Evolutionary conservation across 305 asterid genomes (phyloP), one percentile per base, ranked within the genome.

Genomic region (Stenogyne calaminthoides): DNA sequence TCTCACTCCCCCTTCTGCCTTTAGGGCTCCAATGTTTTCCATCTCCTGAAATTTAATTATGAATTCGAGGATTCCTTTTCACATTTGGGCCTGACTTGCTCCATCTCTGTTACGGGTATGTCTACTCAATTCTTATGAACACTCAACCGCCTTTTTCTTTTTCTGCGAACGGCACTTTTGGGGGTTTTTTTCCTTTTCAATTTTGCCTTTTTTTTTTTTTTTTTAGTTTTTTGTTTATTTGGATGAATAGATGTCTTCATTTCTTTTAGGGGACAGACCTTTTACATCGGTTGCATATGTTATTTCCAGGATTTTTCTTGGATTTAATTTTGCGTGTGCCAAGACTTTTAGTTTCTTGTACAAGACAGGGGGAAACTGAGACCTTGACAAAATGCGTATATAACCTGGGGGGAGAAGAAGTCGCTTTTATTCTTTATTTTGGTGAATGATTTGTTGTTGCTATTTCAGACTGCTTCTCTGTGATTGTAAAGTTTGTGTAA

Each of bases 1-100:
- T 40, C 9, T 32, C 47, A 0, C 10, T 61, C 12, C 36, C n/a
- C n/a, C n/a, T n/a, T n/a, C n/a, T 7, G 6, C 20, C 42, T 52
- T 58, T 73, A 70, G 82, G 84, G 80, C 80, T 81, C 55, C 80
- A 59, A 63, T 73, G 40, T 69, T 63, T 64, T 19, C 67, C 34
- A 8, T 27, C 49, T 55, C 42, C 76, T 67, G 72, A 62, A 52
- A 55, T 75, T 79, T 72, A 67, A 2, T 71, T 72, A 42, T 63
- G 14, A 65, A n/a, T 44, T 59, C 2, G 20, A 42, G 4, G 20
- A 42, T 34, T 62, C 2, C 62, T 36, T 3, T 5, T 57, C 15
- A 10, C 63, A 70, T 70, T 69, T 37, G 14, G 16, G 10, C 2
- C 51, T 22, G 54, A 64, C 10, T 51, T 65, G 2, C 54, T 55